Evolutionary conservation across 129 eudicot genomes (phyloP), one percentile per base, ranked within the genome.

Genomic region (Centella asiatica): DNA sequence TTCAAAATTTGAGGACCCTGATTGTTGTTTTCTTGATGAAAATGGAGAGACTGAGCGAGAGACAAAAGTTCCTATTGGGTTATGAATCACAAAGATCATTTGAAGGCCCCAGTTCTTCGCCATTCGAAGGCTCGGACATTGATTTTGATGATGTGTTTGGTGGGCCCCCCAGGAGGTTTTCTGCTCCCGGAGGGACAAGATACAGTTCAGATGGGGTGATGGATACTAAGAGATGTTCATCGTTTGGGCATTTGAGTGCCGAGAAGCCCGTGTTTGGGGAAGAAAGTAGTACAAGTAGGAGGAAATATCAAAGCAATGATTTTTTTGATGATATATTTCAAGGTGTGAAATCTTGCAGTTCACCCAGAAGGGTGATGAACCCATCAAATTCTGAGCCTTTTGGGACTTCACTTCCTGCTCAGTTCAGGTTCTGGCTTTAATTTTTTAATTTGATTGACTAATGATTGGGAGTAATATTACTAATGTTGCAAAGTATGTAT

Each of bases 101-200:
- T 23, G 75, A 76, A 32, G 73, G 37, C 61, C 59, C 67, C 19
- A 65, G 83, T 22, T 62, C 71, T 66, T 80, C 73, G 18, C 58
- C 63, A 26, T 34, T 15, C 29, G 57, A 63, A 57, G 62, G 61
- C 61, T 39, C 62, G 8, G 96, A 93, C n/a, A 74, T 87, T 36
- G 95, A 93, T 71, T 93, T 93, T 57, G 74, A 81, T 48, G 99
- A 93, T 37, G 99, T 93, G 22, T 93, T 93, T 50, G 99, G 99
- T 2, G 99, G 99, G 37, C 99, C 99, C 42, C 99, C 96, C 8
- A 73, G 89, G 79, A 77, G 96, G 39, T 68, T 59, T 57, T 77
- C 93, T 44, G 44, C 31, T 56, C 93, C 76, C 54, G 78, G 87
- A 64, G 24, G 53, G 29, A 80, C 69, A 73, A 93, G 73, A 25